A percentile compares a stretch with the other conserved stretches of the same genome.
Conservation (phyloP, 2,329 filamentous ascomycete species). For the Claviceps humidiphila region DNA sequence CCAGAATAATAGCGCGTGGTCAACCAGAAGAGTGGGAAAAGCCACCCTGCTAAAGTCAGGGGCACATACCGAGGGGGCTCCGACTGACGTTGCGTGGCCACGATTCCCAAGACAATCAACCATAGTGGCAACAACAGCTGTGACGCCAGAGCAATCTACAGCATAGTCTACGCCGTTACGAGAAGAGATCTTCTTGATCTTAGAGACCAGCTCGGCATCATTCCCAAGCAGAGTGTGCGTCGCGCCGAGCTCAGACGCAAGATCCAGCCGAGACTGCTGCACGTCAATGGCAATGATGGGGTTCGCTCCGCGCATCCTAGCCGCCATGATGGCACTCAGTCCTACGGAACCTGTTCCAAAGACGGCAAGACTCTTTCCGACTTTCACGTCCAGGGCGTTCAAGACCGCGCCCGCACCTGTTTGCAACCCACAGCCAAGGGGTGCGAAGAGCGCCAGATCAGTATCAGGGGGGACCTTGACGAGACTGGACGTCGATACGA, state of each 20-base stretch:
- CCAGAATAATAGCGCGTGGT: not conserved
- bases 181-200: slow-evolving; percentile 11
- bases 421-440: slow-evolving; percentile 22
- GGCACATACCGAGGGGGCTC: not conserved
- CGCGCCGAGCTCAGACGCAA: not conserved
- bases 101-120: slow-evolving; percentile 27
- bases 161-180: slow-evolving; percentile 17
- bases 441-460: slow-evolving; percentile 17
- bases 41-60: not conserved
- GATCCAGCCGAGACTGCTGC: not conserved
- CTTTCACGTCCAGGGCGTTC: slow-evolving; percentile 16
- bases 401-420: slow-evolving; percentile 22
- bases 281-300: slow-evolving; percentile 1
- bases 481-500: slow-evolving; percentile 16
- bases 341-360: slow-evolving; percentile 9
- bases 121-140: slow-evolving; percentile 30
- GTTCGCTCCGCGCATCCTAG: not conserved
- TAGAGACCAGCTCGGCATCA: not conserved
- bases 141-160: slow-evolving; percentile 18
- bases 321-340: slow-evolving; percentile 1
- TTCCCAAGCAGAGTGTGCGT: not conserved
- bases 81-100: not conserved
- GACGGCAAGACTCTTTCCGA: slow-evolving; percentile 16
- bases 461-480: slow-evolving; percentile 15
- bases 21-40: not conserved